A percentile compares a stretch with the other conserved stretches of the same genome.
Conservation (phyloP, 441 rosid species). For the Bocquillonia castaneifolia region DNA sequence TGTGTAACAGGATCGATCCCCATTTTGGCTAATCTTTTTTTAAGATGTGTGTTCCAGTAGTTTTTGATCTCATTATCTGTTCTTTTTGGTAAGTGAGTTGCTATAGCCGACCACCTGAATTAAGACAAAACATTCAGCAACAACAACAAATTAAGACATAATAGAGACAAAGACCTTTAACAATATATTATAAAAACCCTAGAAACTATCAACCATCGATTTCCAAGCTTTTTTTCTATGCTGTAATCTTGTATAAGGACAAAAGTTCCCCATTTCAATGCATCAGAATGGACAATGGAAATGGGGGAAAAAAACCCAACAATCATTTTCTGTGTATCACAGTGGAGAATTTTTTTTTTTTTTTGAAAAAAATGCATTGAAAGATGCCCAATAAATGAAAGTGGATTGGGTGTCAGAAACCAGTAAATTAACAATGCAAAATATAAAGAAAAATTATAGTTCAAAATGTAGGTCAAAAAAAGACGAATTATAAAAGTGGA, state of each 20-base stretch:
- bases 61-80: constrained; percentile 97
- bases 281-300: constrained; percentile 2
- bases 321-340: background rate
- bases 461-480: constrained; percentile 14
- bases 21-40: constrained; percentile 82
- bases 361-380: constrained; percentile 7
- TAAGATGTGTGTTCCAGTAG: constrained; percentile 96
- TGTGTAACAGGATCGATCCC: constrained; percentile 99
- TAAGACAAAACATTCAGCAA: constrained; percentile 14
- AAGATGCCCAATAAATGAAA: constrained; percentile 18
- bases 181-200: constrained; percentile 11
- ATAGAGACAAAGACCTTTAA: constrained; percentile 9
- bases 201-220: constrained; percentile 20
- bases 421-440: constrained; percentile 18
- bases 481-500: background rate
- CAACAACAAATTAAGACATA: constrained; percentile 13
- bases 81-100: constrained; percentile 84
- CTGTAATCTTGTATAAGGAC: background rate
- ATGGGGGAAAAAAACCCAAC: background rate
- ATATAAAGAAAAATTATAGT: constrained; percentile 13
- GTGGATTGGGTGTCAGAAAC: constrained; percentile 20
- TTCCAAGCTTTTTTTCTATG: constrained; percentile 14
- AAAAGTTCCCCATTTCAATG: background rate
- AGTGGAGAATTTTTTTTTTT: constrained; percentile 1
- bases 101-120: constrained; percentile 97